Percentiles rank a stretch among this genome's conserved stretches.
Conservation (phyloP, 257 asterid species). For the Eustoma russellianum region DNA sequence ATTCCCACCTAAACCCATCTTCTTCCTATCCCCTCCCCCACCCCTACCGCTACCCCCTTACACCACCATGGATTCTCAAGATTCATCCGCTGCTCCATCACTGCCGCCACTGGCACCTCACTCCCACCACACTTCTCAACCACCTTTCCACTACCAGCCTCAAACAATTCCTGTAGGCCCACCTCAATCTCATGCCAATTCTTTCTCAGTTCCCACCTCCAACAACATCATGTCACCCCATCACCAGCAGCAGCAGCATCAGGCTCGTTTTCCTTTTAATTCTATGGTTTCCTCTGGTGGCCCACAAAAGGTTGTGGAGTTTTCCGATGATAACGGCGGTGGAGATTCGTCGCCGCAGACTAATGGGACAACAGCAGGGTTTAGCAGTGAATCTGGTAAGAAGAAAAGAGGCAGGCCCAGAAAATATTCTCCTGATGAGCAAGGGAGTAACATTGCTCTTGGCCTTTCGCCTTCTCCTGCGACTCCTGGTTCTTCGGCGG, state of each 20-base stretch:
- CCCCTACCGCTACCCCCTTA: too few relatives aligned
- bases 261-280: conserved; percentile 39
- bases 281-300: conserved; percentile 24
- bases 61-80: conserved; percentile 19
- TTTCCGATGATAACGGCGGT: conserved; percentile 27
- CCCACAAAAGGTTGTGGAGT: conserved; percentile 32
- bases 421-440: conserved; percentile 60
- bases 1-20: too few relatives aligned
- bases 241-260: conserved; percentile 9
- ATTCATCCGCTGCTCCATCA: conserved; percentile 20
- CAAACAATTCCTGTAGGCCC: not conserved
- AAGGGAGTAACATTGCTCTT: conserved; percentile 13
- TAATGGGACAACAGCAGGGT: conserved; percentile 31
- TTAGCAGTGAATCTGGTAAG: conserved; percentile 46
- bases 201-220: conserved; percentile 2
- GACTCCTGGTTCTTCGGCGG: conserved; percentile 29
- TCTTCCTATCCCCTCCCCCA: too few relatives aligned
- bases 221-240: not conserved
- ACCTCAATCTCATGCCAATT: conserved; percentile 6
- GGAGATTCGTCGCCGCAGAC: conserved; percentile 25
- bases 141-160: not conserved
- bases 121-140: too few relatives aligned
- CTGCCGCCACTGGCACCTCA: not conserved
- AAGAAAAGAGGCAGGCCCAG: conserved; percentile 88
- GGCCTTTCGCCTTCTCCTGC: conserved; percentile 54